Evolutionary conservation across 2,329 filamentous ascomycete species (phyloP).

Genomic region (Domatiomyces catenatus): DNA sequence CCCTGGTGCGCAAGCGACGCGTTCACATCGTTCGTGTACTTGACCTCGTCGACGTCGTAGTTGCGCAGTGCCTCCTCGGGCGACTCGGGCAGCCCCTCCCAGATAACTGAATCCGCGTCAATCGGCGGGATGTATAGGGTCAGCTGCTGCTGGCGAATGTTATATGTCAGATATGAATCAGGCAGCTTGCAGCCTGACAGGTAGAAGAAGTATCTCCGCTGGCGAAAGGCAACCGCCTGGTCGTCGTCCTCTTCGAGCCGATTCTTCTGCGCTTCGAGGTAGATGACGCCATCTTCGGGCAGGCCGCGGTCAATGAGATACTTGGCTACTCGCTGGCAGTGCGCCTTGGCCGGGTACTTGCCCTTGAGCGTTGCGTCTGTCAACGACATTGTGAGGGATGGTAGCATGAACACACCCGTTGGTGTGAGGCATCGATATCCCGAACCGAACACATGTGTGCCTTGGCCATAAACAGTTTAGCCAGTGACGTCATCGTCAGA

Average conservation of each 20-base stretch:
- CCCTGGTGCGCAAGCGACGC: conserved; percentile 44
- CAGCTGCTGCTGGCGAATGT: conserved; percentile 55
- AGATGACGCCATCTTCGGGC: conserved; percentile 58
- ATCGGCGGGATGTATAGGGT: conserved; percentile 83
- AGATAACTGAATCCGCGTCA: conserved; percentile 79
- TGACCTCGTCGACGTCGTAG: conserved; percentile 71
- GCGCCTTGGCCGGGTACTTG: conserved; percentile 70
- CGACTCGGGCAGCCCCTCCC: conserved; percentile 75
- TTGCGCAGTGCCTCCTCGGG: conserved; percentile 55
- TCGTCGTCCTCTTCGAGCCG: conserved; percentile 82
- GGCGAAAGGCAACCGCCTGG: conserved; percentile 63
- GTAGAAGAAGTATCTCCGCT: conserved; percentile 90
- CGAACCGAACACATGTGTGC: too few species aligned
- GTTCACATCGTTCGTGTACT: conserved; percentile 59
- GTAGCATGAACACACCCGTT: background rate
- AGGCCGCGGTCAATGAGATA: conserved; percentile 52
- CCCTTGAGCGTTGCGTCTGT: conserved; percentile 27
- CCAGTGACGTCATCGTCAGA: too few species aligned
- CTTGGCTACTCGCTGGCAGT: conserved; percentile 69
- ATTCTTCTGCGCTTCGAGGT: conserved; percentile 72
- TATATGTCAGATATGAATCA: conserved; percentile 68
- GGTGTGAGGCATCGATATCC: background rate
- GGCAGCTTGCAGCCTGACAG: conserved; percentile 70
- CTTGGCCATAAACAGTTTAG: too few species aligned
- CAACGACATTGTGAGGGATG: conserved; percentile 7